phyloP scores from a whole-genome alignment of 1,284 basidiomycete genomes.

The Marasmius sp. region DNA sequence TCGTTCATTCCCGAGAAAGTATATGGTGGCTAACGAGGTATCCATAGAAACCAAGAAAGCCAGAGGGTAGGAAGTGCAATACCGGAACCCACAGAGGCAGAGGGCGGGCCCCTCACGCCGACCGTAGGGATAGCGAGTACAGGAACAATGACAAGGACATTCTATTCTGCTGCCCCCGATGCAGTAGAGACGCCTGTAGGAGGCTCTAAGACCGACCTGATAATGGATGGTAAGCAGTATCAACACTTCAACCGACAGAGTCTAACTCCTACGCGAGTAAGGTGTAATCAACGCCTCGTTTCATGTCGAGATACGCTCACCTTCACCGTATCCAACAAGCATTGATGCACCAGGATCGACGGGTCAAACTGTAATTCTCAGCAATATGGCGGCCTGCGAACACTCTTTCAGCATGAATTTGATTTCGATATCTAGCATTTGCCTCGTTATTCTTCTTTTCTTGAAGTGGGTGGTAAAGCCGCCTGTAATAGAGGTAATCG shows the following conservation, averaged over 20 bases:
- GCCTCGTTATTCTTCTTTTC: neutral
- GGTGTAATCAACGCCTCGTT: neutral
- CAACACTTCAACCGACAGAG: neutral
- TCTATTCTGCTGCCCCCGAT: neutral
- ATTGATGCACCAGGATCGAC: neutral
- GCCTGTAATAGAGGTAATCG: neutral
- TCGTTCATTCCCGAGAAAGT: too few relatives aligned
- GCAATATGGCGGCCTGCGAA: neutral
- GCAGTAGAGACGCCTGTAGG: neutral
- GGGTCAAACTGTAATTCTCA: neutral
- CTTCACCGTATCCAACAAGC: neutral
- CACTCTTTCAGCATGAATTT: neutral
- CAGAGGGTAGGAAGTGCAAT: neutral
- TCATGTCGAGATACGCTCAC: neutral
- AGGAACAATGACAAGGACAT: neutral
- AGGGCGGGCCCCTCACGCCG: too few relatives aligned
- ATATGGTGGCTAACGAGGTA: too few relatives aligned
- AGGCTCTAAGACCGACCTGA: neutral
- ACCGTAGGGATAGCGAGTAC: neutral
- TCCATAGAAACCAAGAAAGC: neutral
- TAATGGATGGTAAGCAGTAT: neutral
- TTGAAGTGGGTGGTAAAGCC: neutral
- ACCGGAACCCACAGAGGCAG: too few relatives aligned
- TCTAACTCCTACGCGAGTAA: neutral
- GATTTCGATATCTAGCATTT: neutral